Conservation (phyloP, 441 rosid species). For the Jatropha podagrica region DNA sequence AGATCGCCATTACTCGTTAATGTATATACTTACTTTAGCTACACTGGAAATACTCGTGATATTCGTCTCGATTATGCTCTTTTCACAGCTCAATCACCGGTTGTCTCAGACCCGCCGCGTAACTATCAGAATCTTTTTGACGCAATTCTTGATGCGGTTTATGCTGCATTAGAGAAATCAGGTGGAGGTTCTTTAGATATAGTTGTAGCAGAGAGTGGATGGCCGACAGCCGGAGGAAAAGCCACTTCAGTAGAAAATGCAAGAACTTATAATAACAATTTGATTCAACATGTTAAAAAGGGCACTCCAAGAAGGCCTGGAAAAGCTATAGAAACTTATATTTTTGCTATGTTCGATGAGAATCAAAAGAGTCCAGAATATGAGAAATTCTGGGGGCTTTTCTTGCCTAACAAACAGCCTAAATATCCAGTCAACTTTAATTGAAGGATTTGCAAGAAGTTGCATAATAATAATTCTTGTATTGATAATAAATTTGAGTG, state of each 20-base stretch:
- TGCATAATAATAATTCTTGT: too few relatives aligned
- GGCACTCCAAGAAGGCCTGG: constrained; percentile 51
- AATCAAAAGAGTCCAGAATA: constrained; percentile 33
- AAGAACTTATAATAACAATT: constrained; percentile 37
- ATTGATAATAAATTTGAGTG: too few relatives aligned
- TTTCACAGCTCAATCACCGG: constrained; percentile 26
- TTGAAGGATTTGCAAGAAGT: background rate
- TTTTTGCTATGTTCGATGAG: constrained; percentile 69
- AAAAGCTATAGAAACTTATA: constrained; percentile 47
- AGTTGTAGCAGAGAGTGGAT: constrained; percentile 64
- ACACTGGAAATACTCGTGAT: background rate
- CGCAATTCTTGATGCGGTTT: constrained; percentile 47
- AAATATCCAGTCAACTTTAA: constrained; percentile 38
- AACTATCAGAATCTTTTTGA: constrained; percentile 52
- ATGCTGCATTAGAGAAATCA: constrained; percentile 52
- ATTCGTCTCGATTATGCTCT: constrained; percentile 44
- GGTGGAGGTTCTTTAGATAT: constrained; percentile 40
- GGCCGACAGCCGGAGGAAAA: constrained; percentile 50
- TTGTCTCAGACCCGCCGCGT: constrained; percentile 24
- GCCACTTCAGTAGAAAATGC: constrained; percentile 37
- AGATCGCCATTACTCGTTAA: constrained; percentile 43
- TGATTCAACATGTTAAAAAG: constrained; percentile 40
- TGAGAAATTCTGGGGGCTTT: constrained; percentile 52
- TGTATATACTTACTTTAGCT: constrained; percentile 46
- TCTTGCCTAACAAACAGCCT: constrained; percentile 36